Percentiles rank a stretch among this genome's conserved stretches.
phyloP scores from a whole-genome alignment of 371 early-diverging fungal genomes.

The Cokeromyces recurvatus region DNA sequence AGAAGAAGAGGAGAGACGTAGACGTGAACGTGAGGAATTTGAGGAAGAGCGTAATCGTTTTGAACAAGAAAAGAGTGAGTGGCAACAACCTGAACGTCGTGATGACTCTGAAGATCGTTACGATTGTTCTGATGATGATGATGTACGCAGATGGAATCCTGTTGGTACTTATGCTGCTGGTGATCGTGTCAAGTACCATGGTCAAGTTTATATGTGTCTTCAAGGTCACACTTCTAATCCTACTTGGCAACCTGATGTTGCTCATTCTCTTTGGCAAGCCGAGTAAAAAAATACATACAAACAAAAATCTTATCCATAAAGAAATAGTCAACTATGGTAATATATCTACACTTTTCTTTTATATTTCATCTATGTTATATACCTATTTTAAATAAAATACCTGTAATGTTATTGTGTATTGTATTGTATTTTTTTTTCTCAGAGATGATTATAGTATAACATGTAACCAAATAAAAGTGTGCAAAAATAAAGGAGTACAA shows the following conservation, averaged over 20 bases:
- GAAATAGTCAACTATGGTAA: no score
- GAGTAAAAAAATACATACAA: conserved; percentile 21
- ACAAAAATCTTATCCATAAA: no score
- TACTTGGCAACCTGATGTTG: conserved; percentile 49
- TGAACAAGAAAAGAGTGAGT: conserved; percentile 10
- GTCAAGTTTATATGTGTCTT: conserved; percentile 45
- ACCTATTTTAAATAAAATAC: not conserved
- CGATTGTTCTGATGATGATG: conserved; percentile 7
- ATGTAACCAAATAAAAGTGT: no score
- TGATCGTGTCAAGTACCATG: conserved; percentile 52
- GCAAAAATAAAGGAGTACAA: no score
- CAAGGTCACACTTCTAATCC: conserved; percentile 55
- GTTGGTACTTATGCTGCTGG: conserved; percentile 52
- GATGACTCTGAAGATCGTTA: conserved; percentile 3
- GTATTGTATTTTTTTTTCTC: no score
- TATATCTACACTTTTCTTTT: no score
- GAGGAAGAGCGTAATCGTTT: conserved; percentile 22
- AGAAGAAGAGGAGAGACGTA: conserved; percentile 24
- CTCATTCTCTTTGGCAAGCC: conserved; percentile 53
- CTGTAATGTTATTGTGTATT: no score
- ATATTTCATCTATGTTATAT: not conserved
- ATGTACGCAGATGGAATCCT: conserved; percentile 46
- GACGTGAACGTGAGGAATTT: conserved; percentile 17
- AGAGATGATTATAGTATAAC: no score
- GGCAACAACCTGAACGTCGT: conserved; percentile 9